Evolutionary conservation across 176 grass and related monocot species (phyloP).

Genomic region (Zizania latifolia): DNA sequence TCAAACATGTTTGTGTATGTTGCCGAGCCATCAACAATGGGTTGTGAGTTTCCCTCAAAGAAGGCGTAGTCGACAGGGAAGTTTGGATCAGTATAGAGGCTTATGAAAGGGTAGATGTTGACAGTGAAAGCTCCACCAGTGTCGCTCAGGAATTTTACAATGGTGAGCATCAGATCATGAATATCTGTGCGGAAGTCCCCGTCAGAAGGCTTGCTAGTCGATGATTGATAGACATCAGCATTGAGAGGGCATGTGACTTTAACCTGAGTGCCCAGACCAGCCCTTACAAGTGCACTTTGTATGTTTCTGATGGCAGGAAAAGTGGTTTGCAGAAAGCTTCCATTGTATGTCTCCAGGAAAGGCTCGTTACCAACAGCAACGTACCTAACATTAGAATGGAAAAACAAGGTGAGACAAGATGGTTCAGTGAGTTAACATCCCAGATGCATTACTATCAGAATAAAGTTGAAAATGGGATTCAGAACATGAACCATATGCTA

Average conservation of each 20-base stretch:
- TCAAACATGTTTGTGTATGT: conserved; percentile 97
- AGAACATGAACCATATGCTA: not conserved
- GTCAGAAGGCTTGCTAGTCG: conserved; percentile 62
- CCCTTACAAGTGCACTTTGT: conserved; percentile 77
- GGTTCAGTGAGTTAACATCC: not conserved
- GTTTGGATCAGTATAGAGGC: conserved; percentile 72
- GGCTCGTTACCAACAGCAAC: conserved; percentile 97
- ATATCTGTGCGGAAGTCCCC: conserved; percentile 91
- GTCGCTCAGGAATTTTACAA: conserved; percentile 87
- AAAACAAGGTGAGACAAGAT: conserved; percentile 10
- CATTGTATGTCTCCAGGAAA: conserved; percentile 96
- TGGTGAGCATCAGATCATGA: conserved; percentile 74
- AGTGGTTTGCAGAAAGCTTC: conserved; percentile 90
- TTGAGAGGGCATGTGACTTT: conserved; percentile 83
- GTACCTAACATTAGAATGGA: conserved; percentile 48
- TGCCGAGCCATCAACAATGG: conserved; percentile 60
- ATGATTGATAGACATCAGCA: conserved; percentile 75
- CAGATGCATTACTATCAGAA: not conserved
- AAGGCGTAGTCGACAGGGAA: conserved; percentile 95
- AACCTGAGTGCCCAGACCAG: conserved; percentile 64
- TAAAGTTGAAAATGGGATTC: not conserved
- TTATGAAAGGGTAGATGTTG: conserved; percentile 99
- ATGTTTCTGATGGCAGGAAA: conserved; percentile 87
- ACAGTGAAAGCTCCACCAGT: conserved; percentile 76
- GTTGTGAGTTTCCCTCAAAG: conserved; percentile 57